Base-by-base conservation (phyloP, 768 basidiomycete genomes). In the Phanerochaete carnosa region DNA sequence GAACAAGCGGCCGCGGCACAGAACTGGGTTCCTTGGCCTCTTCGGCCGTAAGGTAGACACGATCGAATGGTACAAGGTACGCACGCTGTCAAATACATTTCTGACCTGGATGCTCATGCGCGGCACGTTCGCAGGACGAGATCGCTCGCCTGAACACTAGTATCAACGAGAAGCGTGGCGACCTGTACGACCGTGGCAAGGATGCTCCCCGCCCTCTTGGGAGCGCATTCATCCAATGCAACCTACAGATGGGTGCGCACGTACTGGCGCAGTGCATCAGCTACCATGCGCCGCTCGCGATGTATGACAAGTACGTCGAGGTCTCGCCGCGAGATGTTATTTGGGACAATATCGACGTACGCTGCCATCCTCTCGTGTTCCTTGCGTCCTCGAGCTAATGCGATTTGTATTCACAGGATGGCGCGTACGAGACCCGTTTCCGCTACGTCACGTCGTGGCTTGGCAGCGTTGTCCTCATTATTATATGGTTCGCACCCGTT, bases 201-300 rank as follows among this genome's bases (percentile, higher is more conserved):
- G 30, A 35, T 9, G 29, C 51, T 7, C 60, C 55, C 19, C 81
- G 80, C 64, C 81, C 82, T 50, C 63, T 83, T 33, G 83, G 83
- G 6, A 79, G 80, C 60, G 82, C 77, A 0, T 89, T 91, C 73
- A 82, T 90, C 58, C 79, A 81, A 43, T 87, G 87, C 73, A 85
- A 89, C 68, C 76, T 86, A 52, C 88, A 90, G 70, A 82, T 90
- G 66, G 88, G 87, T 3, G 89, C 89, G 0, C 88, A 89, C 69
- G 83, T 90, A 60, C 80, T 88, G 13, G 79, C 80, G 0, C 88
- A 90, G 70, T 82, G 80, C 61, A 69, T 86, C 29, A 79, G 79
- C 59, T 79, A 83, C 64, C 81, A 85, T 54, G 73, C 78, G 82
- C 83, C 83, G 3, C 67, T 83, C 50, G 70, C 66, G 55, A 90